Evolutionary conservation across 2,329 filamentous ascomycete genomes (phyloP), one percentile per base, ranked within the genome.

Genomic region (Phialemoniopsis sp.): DNA sequence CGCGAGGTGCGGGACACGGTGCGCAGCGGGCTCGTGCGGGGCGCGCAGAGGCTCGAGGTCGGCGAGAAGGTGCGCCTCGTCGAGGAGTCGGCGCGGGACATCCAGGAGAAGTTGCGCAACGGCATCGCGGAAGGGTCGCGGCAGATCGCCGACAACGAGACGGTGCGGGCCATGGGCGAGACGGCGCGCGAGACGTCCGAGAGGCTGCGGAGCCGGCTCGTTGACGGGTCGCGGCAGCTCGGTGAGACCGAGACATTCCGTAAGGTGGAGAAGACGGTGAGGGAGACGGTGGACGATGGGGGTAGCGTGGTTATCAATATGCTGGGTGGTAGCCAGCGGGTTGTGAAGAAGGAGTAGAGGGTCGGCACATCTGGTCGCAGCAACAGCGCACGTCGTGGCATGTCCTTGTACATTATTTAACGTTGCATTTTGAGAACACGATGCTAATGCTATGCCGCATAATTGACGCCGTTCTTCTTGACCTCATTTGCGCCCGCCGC

Each of bases 401-500:
- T n/a, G 15, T 29, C 6, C 5, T 16, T 31, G 16, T 26, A 26
- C 21, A 26, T 26, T 26, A 26, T 10, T 26, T 26, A 6, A 26
- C 6, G 6, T 26, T 17, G 4, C 29, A 35, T 13, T 16, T 16
- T 36, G 18, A 13, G 13, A 26, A 26, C 21, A 26, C 21, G 21
- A 26, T 38, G 16, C 17, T 26, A 21, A 8, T 13, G 14, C 48
- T 57, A 93, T 57, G 87, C 91, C 57, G 94, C 87, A 60, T 95
- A 95, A 1, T 83, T 84, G 14, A 94, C 80, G 1, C 86, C 85
- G 4, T 76, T 67, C 59, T 83, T 93, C 63, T 86, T 85, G 13
- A 94, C 89, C 51, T 87, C 78, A 55, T 85, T 95, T 37, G 78
- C 77, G 3, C 93, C 91, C n/a, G 85, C 83, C 5, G 88, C 86